Conservation (phyloP, 225 moss, liverwort and hornwort genomes). For the Rhytidiadelphus loreus region DNA sequence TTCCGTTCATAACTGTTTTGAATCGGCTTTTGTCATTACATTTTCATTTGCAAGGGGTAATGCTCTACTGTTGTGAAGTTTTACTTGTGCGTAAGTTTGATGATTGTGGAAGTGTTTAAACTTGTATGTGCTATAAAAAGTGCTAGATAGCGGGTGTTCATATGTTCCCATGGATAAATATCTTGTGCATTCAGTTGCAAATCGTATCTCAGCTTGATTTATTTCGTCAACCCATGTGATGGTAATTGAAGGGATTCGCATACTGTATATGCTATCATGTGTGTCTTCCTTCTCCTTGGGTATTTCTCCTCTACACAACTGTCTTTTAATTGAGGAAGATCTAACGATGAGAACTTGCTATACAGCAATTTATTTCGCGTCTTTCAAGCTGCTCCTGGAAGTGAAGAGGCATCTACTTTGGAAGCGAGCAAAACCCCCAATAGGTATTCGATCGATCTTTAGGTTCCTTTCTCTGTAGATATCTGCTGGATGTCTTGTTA, state of each 20-base stretch:
- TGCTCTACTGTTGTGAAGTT: background rate
- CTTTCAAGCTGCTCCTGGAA: slow-evolving; percentile 73
- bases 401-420: slow-evolving; percentile 83
- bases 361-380: slow-evolving; percentile 96
- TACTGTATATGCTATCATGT: background rate
- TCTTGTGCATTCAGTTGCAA: background rate
- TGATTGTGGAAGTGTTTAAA: background rate
- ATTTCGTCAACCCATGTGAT: background rate
- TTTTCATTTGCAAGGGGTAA: background rate
- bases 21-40: background rate
- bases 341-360: background rate
- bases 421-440: slow-evolving; percentile 95
- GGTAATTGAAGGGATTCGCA: background rate
- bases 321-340: background rate
- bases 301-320: background rate
- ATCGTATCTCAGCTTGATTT: background rate
- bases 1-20: background rate
- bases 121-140: background rate
- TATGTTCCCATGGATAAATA: background rate
- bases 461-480: background rate
- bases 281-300: background rate
- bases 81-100: background rate
- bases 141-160: background rate
- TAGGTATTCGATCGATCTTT: background rate
- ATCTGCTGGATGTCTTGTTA: background rate